Evolutionary conservation across 2,329 filamentous ascomycete genomes (phyloP), one percentile per base, ranked within the genome.

Genomic region (Sporothrix schenckii): DNA sequence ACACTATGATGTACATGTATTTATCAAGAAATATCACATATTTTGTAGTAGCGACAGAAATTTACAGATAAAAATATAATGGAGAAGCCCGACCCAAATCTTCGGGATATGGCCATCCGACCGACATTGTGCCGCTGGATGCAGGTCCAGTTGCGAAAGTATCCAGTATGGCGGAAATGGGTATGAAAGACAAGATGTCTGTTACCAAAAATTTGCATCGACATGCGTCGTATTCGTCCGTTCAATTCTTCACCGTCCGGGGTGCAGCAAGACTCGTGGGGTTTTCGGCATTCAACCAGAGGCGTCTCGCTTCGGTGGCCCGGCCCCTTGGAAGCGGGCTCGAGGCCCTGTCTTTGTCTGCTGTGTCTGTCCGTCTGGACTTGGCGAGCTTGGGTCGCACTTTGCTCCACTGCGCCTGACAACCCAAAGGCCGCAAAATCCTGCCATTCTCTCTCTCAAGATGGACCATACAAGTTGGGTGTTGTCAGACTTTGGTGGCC

Each of bases 311-410:
- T 24, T 61, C 34, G 39, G 19, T 41, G 56, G 16, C 56, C 56
- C 56, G 39, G 56, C 34, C 56, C 56, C 34, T 61, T 61, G 56
- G 39, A 21, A 61, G n/a, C 56, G 58, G 58, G 44, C 39, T 27
- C 58, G 27, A 39, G 58, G 41, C 49, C 49, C 19, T n/a, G 34
- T 19, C 58, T n/a, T 56, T 39, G 34, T 41, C 34, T 58, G 7
- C 39, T 39, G 39, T 54, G 52, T 44, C 10, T 44, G 3, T 44
- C 41, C 10, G 34, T 24, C 39, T 14, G 44, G 44, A 30, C 27
- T 30, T 3, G 27, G 27, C 27, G 27, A 30, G 44, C 34, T 61
- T 61, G 58, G 58, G 58, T 44, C 56, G 16, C 39, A 27, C 13
- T 3, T 44, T 47, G 34, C 39, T 63, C 39, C 58, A 63, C 34